Conservation (phyloP, 345 rosid species). For the Turnera subulata region DNA sequence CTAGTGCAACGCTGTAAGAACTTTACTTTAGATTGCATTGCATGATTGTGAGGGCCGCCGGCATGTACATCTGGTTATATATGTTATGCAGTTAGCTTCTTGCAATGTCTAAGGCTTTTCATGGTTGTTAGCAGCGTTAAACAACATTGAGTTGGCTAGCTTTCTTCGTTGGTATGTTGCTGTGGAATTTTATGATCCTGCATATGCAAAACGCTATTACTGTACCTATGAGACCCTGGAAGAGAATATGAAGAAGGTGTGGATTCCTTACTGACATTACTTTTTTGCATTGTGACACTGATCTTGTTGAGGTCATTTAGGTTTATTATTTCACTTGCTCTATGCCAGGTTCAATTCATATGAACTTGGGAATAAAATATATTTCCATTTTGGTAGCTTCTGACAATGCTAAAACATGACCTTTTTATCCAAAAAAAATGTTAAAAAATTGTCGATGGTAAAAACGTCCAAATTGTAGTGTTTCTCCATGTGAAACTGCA, state of each 20-base stretch:
- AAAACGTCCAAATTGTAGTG: too few species aligned
- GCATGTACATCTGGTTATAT: background rate
- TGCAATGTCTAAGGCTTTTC: slow-evolving; percentile 1
- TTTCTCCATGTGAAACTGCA: too few species aligned
- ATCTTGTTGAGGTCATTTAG: background rate
- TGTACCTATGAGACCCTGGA: slow-evolving; percentile 72
- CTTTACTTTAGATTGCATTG: slow-evolving; percentile 1
- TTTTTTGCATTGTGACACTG: background rate
- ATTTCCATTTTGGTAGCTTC: background rate
- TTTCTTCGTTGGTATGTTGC: slow-evolving; percentile 94
- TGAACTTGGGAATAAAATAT: background rate
- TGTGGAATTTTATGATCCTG: slow-evolving; percentile 88
- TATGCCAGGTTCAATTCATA: background rate
- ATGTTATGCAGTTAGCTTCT: background rate
- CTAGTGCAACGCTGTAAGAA: slow-evolving; percentile 85
- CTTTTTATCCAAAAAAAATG: background rate
- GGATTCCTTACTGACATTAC: slow-evolving; percentile 13
- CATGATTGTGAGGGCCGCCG: background rate
- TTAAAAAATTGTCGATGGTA: too few species aligned
- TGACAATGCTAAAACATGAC: background rate
- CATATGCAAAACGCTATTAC: slow-evolving; percentile 73
- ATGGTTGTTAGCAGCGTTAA: slow-evolving; percentile 53
- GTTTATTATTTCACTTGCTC: background rate
- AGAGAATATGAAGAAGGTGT: slow-evolving; percentile 72
- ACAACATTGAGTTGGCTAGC: slow-evolving; percentile 88